Percentiles rank a stretch among this genome's conserved stretches.
Conservation (phyloP, 257 asterid species). For the Nicotiana knightiana region DNA sequence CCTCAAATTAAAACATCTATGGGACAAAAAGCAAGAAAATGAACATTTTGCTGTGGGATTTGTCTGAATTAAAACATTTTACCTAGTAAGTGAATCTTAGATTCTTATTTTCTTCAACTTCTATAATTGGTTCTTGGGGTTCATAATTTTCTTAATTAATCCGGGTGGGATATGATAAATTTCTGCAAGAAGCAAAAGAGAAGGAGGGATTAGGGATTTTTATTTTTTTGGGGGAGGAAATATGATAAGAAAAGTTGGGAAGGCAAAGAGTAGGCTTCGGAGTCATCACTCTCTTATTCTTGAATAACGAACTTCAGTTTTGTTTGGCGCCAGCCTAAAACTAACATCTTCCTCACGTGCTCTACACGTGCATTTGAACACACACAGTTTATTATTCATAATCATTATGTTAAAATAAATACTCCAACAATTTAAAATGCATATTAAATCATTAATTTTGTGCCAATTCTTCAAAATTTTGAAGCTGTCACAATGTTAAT, state of each 20-base stretch:
- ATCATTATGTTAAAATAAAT: too few species aligned
- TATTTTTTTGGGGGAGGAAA: not conserved
- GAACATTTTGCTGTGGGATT: not conserved
- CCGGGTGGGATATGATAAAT: not conserved
- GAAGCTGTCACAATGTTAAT: too few species aligned
- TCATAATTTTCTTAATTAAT: not conserved
- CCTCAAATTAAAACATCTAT: not conserved
- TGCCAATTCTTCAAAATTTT: too few species aligned
- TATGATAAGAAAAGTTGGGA: not conserved
- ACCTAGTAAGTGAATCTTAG: conserved; percentile 1
- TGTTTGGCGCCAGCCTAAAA: not conserved
- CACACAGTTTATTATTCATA: too few species aligned
- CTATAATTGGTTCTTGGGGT: not conserved
- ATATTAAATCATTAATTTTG: too few species aligned
- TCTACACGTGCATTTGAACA: not conserved
- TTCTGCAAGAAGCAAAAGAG: not conserved
- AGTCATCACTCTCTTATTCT: not conserved
- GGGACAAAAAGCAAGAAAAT: not conserved
- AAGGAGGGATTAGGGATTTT: too few species aligned
- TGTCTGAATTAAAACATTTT: not conserved
- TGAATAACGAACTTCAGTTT: not conserved
- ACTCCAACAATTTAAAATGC: too few species aligned
- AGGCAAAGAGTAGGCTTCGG: not conserved
- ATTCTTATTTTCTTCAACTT: not conserved
- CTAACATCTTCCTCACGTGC: not conserved